Evolutionary conservation across 108 stramenopile genomes (phyloP).

Genomic region (Nitzschia putrida): DNA sequence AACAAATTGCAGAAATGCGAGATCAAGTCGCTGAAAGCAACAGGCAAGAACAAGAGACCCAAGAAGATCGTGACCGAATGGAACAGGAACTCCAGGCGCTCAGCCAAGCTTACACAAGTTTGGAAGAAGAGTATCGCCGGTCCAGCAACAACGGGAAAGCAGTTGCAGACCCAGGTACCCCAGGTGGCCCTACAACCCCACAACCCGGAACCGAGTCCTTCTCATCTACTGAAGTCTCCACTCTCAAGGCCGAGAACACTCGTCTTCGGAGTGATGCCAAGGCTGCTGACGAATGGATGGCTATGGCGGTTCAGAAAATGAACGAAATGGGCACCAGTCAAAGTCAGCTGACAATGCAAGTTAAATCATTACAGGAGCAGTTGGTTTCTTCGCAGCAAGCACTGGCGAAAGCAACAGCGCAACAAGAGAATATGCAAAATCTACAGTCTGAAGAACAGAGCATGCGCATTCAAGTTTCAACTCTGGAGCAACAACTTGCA

Average conservation of each 20-base stretch:
- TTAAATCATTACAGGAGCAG: conserved; percentile 26
- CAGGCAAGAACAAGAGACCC: conserved; percentile 37
- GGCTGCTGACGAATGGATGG: conserved; percentile 84
- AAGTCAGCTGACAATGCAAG: conserved; percentile 26
- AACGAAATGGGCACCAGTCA: conserved; percentile 65
- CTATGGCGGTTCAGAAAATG: conserved; percentile 77
- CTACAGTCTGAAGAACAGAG: background rate
- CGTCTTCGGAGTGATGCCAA: conserved; percentile 61
- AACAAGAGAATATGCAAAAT: background rate
- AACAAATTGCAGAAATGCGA: conserved; percentile 38
- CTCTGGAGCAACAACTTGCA: background rate
- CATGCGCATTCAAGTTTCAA: background rate
- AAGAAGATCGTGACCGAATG: conserved; percentile 48
- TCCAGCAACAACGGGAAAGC: background rate
- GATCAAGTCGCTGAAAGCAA: conserved; percentile 37
- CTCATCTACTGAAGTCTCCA: conserved; percentile 44
- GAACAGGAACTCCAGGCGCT: conserved; percentile 70
- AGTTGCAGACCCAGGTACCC: background rate
- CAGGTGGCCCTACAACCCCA: background rate
- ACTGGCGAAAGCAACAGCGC: background rate
- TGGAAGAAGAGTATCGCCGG: conserved; percentile 68
- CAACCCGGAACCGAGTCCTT: background rate
- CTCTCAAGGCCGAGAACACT: conserved; percentile 62
- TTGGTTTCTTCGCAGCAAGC: background rate
- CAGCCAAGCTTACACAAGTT: conserved; percentile 66